Evolutionary conservation across 2,329 filamentous ascomycete species (phyloP).

Genomic region (Hypoxylon sp.): DNA sequence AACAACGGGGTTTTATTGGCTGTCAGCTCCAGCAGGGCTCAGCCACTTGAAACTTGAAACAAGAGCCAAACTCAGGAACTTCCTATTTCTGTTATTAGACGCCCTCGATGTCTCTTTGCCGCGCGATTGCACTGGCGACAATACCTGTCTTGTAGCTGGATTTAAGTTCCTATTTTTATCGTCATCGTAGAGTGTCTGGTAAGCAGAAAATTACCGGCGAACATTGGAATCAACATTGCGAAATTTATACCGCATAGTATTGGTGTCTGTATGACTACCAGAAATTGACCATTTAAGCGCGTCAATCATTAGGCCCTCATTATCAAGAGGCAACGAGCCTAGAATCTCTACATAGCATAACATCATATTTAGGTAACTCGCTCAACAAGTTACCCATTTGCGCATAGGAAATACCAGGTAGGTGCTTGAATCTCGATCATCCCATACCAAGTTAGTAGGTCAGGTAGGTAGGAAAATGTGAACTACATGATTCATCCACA

Average conservation of each 20-base stretch:
- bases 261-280: neutral
- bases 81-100: conserved; percentile 30
- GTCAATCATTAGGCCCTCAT: neutral
- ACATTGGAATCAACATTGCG: neutral
- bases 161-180: conserved; percentile 21
- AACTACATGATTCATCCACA: neutral
- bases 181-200: neutral
- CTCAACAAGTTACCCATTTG: neutral
- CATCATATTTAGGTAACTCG: neutral
- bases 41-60: conserved; percentile 33
- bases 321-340: neutral
- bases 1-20: conserved; percentile 25
- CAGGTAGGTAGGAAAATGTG: too few relatives aligned
- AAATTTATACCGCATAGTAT: neutral
- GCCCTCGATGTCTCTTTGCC: conserved; percentile 22
- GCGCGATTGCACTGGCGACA: conserved; percentile 28
- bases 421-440: neutral
- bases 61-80: conserved; percentile 9
- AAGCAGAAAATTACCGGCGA: neutral
- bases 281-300: neutral
- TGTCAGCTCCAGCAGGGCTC: conserved; percentile 10
- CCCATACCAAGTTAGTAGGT: neutral
- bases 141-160: neutral
- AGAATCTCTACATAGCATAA: neutral
- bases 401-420: too few relatives aligned